phyloP scores from a whole-genome alignment of 345 rosid species.

The Populus alba region DNA sequence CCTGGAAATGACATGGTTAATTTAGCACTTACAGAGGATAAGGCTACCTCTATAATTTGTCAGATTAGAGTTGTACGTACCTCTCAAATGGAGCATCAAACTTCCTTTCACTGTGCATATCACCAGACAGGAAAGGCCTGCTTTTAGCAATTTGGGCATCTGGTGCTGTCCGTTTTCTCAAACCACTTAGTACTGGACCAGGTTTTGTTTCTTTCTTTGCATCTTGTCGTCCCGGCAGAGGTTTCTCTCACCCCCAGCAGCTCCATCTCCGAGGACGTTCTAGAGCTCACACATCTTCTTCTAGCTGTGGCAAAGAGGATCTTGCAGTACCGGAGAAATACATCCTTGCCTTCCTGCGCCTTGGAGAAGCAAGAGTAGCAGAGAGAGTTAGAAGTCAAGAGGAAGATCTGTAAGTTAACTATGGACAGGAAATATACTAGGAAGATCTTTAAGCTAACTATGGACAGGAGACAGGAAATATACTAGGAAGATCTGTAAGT shows the following conservation, averaged over 20 bases:
- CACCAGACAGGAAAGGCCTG: no score
- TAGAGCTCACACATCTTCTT: neutral
- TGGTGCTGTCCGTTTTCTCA: no score
- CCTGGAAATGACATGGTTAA: no score
- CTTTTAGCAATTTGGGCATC: no score
- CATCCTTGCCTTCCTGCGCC: neutral
- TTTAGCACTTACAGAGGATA: no score
- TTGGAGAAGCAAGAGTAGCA: neutral
- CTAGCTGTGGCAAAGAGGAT: neutral
- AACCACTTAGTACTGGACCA: no score
- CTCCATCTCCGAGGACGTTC: neutral
- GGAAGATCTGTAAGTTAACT: neutral
- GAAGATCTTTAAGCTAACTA: neutral
- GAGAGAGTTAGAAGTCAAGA: neutral
- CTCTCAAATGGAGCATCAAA: no score
- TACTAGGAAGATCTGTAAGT: neutral
- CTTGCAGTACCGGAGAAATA: neutral
- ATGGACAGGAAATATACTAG: neutral
- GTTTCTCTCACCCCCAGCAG: neutral
- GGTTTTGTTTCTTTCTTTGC: no score
- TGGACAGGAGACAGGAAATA: neutral
- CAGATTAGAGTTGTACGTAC: no score
- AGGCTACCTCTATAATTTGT: no score
- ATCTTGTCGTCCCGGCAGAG: neutral
- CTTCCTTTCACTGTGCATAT: no score